Conservation (phyloP, 2,329 filamentous ascomycete genomes). For the Atkinsonella texensis region DNA sequence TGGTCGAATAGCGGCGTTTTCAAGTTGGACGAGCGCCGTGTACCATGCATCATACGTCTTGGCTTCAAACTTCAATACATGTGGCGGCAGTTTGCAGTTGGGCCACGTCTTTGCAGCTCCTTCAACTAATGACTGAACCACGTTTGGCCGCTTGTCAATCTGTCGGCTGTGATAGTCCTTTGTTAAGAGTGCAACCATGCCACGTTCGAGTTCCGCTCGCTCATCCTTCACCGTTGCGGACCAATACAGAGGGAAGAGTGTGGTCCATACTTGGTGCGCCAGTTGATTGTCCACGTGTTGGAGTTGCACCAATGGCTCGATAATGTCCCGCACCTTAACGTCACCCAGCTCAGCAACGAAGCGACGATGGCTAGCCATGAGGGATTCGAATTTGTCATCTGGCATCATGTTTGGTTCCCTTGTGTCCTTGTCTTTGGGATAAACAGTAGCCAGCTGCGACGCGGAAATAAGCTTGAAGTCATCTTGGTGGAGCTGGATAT, state of each 20-base stretch:
- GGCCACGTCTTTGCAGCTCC: conserved; percentile 77
- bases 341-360: conserved; percentile 78
- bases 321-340: conserved; percentile 74
- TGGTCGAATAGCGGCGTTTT: conserved; percentile 76
- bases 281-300: conserved; percentile 79
- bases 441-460: conserved; percentile 61
- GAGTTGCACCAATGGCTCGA: conserved; percentile 82
- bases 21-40: conserved; percentile 78
- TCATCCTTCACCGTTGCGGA: conserved; percentile 79
- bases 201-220: conserved; percentile 78
- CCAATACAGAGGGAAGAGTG: conserved; percentile 90
- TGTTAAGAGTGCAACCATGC: conserved; percentile 78
- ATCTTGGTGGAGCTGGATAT: conserved; percentile 65
- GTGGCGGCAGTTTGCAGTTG: conserved; percentile 83
- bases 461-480: conserved; percentile 72
- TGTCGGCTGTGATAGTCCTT: conserved; percentile 94
- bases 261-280: conserved; percentile 81
- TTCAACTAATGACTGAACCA: conserved; percentile 83
- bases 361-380: conserved; percentile 67
- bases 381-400: conserved; percentile 69
- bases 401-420: conserved; percentile 55
- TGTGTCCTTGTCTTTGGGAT: conserved; percentile 63
- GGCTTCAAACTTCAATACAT: conserved; percentile 90
- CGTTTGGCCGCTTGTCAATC: conserved; percentile 89
- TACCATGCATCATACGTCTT: conserved; percentile 97